These are phyloP conservation scores for Aspergillus tubingensis DNA, from an alignment of 2,329 filamentous ascomycete species.

Conservation along the genomic window DNA sequence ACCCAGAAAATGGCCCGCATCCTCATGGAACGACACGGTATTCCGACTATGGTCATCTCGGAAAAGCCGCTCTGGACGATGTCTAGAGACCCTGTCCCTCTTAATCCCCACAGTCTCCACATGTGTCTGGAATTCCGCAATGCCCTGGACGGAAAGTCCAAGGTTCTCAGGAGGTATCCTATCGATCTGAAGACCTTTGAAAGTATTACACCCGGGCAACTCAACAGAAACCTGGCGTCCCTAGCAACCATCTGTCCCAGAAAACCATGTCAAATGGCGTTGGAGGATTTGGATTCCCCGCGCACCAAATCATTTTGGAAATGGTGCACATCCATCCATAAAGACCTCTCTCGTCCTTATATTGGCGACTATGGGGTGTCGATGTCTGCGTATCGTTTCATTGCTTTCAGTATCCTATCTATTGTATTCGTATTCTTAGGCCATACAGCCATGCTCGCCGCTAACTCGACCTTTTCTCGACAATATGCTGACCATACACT, in stretches of 20 bases:
- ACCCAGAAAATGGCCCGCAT: slow-evolving; percentile 38
- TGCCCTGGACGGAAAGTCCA: slow-evolving; percentile 34
- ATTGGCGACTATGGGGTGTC: slow-evolving; percentile 25
- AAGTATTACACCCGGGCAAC: slow-evolving; percentile 48
- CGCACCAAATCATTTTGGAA: slow-evolving; percentile 22
- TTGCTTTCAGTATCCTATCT: slow-evolving; percentile 31
- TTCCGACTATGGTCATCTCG: slow-evolving; percentile 49
- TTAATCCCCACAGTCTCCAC: slow-evolving; percentile 46
- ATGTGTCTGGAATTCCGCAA: slow-evolving; percentile 46
- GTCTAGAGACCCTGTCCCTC: slow-evolving; percentile 34
- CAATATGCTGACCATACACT: slow-evolving; percentile 26
- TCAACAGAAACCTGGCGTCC: slow-evolving; percentile 51
- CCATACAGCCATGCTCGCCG: slow-evolving; percentile 31
- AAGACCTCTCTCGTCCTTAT: slow-evolving; percentile 27
- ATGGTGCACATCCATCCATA: slow-evolving; percentile 24
- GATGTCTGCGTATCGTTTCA: slow-evolving; percentile 30
- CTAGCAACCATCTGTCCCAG: slow-evolving; percentile 37
- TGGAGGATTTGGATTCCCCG: slow-evolving; percentile 14
- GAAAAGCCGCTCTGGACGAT: slow-evolving; percentile 46
- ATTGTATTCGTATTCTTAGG: slow-evolving; percentile 33
- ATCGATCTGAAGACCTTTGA: slow-evolving; percentile 52
- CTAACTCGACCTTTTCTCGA: slow-evolving; percentile 29
- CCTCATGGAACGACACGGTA: slow-evolving; percentile 47
- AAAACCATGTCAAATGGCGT: slow-evolving; percentile 23
- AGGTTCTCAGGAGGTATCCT: slow-evolving; percentile 42